Evolutionary conservation across 2,329 filamentous ascomycete genomes (phyloP).

Genomic region (Periglandula ipomoeae): DNA sequence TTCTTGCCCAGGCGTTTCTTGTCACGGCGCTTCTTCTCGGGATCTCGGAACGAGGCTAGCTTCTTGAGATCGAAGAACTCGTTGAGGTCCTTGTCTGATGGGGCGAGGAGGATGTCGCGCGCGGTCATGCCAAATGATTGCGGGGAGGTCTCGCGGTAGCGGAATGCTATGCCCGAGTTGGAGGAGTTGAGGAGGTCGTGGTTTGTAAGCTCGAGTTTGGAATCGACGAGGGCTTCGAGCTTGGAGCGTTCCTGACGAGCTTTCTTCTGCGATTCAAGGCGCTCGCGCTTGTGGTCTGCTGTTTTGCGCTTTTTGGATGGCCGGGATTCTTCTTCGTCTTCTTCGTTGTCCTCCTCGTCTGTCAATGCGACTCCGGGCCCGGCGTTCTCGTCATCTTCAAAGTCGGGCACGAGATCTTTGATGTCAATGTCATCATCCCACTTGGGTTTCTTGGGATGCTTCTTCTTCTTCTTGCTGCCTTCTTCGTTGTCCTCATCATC

Average conservation of each 20-base stretch:
- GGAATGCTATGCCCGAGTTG: conserved; percentile 50
- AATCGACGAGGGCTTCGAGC: conserved; percentile 79
- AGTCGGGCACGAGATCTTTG: conserved; percentile 81
- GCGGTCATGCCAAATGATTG: conserved; percentile 82
- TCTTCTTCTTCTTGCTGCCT: conserved; percentile 35
- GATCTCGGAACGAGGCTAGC: conserved; percentile 79
- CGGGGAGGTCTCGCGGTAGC: conserved; percentile 90
- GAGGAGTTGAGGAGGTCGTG: conserved; percentile 46
- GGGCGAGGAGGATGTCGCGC: conserved; percentile 81
- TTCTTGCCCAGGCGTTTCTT: conserved; percentile 89
- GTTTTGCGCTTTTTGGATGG: conserved; percentile 52
- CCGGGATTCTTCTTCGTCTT: conserved; percentile 33
- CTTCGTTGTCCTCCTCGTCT: conserved; percentile 28
- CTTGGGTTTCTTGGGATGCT: conserved; percentile 49
- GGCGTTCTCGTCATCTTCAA: conserved; percentile 51
- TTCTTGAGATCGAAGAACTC: conserved; percentile 92
- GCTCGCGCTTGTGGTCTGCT: conserved; percentile 51
- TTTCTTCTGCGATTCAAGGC: conserved; percentile 53
- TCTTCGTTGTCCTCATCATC: conserved; percentile 59
- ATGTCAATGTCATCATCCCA: conserved; percentile 99
- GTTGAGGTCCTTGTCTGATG: conserved; percentile 78
- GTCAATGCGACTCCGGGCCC: conserved; percentile 47
- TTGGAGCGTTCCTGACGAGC: conserved; percentile 73
- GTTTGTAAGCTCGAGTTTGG: conserved; percentile 65
- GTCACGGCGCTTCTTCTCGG: conserved; percentile 82